A percentile compares a stretch with the other conserved stretches of the same genome.
Evolutionary conservation across 257 asterid genomes (phyloP).

Genomic region (Penstemon eatonii): DNA sequence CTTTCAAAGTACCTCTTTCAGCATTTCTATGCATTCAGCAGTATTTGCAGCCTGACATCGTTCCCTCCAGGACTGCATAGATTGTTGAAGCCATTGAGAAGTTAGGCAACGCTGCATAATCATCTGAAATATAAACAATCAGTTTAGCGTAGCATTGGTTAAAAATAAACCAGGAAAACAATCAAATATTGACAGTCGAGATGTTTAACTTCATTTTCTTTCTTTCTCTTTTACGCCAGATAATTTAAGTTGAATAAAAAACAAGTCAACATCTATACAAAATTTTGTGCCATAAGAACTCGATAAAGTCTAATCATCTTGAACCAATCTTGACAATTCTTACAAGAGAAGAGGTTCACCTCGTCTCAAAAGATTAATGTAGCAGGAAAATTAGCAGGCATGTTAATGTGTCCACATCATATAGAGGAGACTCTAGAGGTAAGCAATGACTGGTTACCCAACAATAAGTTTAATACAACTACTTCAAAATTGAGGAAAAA

Average conservation of each 20-base stretch:
- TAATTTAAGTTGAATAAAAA: not conserved
- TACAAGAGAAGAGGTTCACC: not conserved
- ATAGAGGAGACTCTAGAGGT: not conserved
- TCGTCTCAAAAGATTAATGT: not conserved
- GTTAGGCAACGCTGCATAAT: conserved; percentile 54
- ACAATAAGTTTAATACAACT: conserved; percentile 11
- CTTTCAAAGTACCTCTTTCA: conserved; percentile 71
- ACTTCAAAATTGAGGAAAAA: conserved; percentile 31
- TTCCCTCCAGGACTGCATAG: conserved; percentile 70
- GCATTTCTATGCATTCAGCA: conserved; percentile 77
- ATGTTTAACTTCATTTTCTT: conserved; percentile 7
- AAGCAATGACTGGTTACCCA: not conserved
- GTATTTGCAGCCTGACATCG: conserved; percentile 66
- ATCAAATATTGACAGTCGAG: conserved; percentile 14
- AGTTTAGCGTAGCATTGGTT: conserved; percentile 25
- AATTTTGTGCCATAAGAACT: conserved; percentile 12
- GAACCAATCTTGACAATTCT: not conserved
- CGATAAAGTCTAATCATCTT: conserved; percentile 17
- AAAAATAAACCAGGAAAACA: conserved; percentile 11
- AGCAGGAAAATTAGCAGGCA: conserved; percentile 8
- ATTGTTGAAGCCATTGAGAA: conserved; percentile 64
- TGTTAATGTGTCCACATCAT: conserved; percentile 19
- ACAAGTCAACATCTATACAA: not conserved
- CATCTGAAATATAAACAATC: conserved; percentile 60
- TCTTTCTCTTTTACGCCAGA: not conserved